Evolutionary conservation across 106 monocot species (phyloP).

Genomic region (Apostasia ramifera): DNA sequence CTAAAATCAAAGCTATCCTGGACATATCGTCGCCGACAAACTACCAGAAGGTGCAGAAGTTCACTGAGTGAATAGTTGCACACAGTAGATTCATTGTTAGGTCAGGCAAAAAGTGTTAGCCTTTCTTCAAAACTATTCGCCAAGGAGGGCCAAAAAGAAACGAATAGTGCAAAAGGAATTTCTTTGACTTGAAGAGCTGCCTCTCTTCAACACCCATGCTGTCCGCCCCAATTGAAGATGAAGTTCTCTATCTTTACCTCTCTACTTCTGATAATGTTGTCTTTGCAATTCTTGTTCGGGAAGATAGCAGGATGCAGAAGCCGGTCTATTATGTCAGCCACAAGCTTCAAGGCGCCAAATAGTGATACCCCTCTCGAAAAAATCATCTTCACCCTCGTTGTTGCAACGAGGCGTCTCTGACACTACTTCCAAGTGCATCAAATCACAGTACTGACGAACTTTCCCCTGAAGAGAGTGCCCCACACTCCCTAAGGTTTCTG

Average conservation of each 20-base stretch:
- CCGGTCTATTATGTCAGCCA: neutral
- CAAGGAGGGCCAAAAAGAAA: neutral
- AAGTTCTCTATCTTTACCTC: neutral
- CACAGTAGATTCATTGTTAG: no score
- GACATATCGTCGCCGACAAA: neutral
- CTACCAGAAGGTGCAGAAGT: neutral
- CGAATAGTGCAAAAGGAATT: neutral
- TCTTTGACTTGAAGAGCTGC: neutral
- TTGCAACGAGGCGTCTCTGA: neutral
- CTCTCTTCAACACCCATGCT: neutral
- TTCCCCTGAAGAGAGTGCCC: no score
- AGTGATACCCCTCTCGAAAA: neutral
- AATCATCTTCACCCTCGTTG: neutral
- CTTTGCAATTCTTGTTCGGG: neutral
- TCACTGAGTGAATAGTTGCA: no score
- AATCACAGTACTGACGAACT: neutral
- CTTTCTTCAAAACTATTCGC: neutral
- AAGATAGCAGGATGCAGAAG: neutral
- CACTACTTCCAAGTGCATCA: neutral
- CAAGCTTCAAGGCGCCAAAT: neutral
- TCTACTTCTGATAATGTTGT: neutral
- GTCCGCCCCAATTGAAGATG: neutral
- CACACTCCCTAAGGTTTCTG: no score
- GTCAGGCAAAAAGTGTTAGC: neutral
- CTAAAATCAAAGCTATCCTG: no score